Base-by-base conservation (phyloP, 2,329 filamentous ascomycete genomes). In the Xylaria digitata region DNA sequence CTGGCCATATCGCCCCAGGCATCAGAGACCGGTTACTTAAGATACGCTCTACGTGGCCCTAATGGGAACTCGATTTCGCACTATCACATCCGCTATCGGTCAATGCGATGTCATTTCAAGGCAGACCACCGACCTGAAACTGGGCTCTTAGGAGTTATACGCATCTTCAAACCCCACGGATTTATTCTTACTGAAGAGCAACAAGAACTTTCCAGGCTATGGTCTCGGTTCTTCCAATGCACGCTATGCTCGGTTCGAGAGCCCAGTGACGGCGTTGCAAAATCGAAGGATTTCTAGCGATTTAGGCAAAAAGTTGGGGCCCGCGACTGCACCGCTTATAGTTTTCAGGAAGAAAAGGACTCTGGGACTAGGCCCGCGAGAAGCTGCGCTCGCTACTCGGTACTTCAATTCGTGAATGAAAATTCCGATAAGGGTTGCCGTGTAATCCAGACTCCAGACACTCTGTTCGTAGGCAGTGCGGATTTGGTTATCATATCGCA, bases 291-390 rank as follows among this genome's bases (percentile, higher is more conserved):
- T 71, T 57, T 58, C 63, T 61, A 66, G 71, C 63, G 68, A 73
- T 73, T 74, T 74, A 74, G 72, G 72, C 72, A 74, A 73, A 73
- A 73, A 53, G 67, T 70, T 63, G 63, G 66, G 66, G 68, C 66
- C 72, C 69, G 70, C 57, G 68, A 68, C 68, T 68, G 62, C 59
- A 52, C 21, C 52, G 34, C 49, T 62, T 59, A 53, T 59, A 55
- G 63, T 62, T 65, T 67, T 63, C 40, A 64, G 70, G 66, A 42
- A 68, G 61, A 67, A 65, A 30, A 23, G 21, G 42, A 11, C 68
- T 61, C 56, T 66, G 66, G 58, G 66, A 65, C 42, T 32, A 66
- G 62, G 68, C 59, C 42, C n/a, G 52, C 48, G 19, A 61, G 49
- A 23, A 17, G 15, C 19, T 48, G 13, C 48, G 23, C 55, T 59